Evolutionary conservation across 2,329 filamentous ascomycete genomes (phyloP).

Genomic region (Monosporascus sp.): DNA sequence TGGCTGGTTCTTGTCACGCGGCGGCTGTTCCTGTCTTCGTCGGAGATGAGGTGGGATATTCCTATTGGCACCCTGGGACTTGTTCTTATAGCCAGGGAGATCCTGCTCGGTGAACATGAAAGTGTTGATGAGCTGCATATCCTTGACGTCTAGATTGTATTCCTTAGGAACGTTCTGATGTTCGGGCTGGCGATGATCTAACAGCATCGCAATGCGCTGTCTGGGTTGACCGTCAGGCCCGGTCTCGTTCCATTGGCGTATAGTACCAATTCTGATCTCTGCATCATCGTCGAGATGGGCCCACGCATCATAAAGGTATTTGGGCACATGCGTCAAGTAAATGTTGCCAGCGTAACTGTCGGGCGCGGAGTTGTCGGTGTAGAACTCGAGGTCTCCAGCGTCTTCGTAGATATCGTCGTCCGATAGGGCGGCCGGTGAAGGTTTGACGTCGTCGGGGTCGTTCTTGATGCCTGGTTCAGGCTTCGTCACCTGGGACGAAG

Average conservation of each 20-base stretch:
- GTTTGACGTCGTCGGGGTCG: constrained; percentile 39
- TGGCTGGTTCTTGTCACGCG: constrained; percentile 40
- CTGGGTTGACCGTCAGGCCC: constrained; percentile 46
- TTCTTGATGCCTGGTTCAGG: constrained; percentile 38
- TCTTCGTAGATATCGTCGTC: constrained; percentile 66
- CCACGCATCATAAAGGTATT: constrained; percentile 79
- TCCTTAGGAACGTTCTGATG: constrained; percentile 80
- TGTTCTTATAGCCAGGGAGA: constrained; percentile 67
- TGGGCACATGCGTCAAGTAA: constrained; percentile 75
- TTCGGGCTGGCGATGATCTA: constrained; percentile 57
- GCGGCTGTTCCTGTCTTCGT: constrained; percentile 37
- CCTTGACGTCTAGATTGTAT: constrained; percentile 71
- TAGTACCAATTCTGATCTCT: constrained; percentile 74
- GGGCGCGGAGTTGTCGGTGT: constrained; percentile 35
- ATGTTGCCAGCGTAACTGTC: constrained; percentile 39
- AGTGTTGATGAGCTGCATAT: constrained; percentile 68
- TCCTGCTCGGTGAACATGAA: constrained; percentile 94
- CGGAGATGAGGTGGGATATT: constrained; percentile 54
- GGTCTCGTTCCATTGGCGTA: constrained; percentile 53
- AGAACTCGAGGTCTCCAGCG: constrained; percentile 54
- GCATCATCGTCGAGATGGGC: constrained; percentile 69
- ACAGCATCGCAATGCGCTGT: constrained; percentile 58
- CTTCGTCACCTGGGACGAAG: constrained; percentile 18
- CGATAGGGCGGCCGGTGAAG: constrained; percentile 38
- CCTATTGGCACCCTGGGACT: constrained; percentile 52